A percentile compares a stretch with the other conserved stretches of the same genome.
Evolutionary conservation across 1,284 basidiomycete genomes (phyloP).

Genomic region (Puccinia sorghi): DNA sequence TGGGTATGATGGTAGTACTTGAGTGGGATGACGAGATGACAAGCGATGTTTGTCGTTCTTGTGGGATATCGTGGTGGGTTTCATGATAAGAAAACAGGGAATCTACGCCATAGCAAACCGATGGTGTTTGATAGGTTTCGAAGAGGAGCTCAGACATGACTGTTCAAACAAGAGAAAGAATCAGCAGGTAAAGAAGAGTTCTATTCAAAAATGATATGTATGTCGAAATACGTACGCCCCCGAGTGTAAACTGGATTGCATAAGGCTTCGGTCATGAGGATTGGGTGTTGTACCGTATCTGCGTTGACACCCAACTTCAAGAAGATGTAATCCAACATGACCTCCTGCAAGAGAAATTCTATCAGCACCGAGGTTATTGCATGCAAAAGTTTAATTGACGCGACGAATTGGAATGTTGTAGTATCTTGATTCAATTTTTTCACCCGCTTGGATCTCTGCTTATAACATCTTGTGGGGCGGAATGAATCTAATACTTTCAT

Average conservation of each 20-base stretch:
- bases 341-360: conserved; percentile 27
- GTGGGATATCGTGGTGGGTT: conserved; percentile 65
- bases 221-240: conserved; percentile 66
- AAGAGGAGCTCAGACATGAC: conserved; percentile 96
- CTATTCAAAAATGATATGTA: too few relatives aligned
- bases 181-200: not conserved
- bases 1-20: conserved; percentile 81
- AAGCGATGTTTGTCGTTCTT: conserved; percentile 67
- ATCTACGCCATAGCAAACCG: conserved; percentile 85
- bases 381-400: too few relatives aligned
- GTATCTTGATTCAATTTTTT: too few relatives aligned
- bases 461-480: not conserved
- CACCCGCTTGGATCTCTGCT: too few relatives aligned
- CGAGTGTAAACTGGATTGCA: conserved; percentile 87
- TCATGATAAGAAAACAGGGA: conserved; percentile 83
- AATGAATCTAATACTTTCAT: too few relatives aligned
- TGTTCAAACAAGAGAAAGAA: conserved; percentile 56
- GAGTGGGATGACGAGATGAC: conserved; percentile 80
- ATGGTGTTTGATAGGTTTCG: conserved; percentile 85
- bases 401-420: too few relatives aligned
- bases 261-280: conserved; percentile 91
- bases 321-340: conserved; percentile 43
- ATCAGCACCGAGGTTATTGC: too few relatives aligned
- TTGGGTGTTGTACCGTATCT: conserved; percentile 77
- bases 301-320: conserved; percentile 34